Evolutionary conservation across 2,329 filamentous ascomycete genomes (phyloP).

Genomic region (Colletotrichum cereale): DNA sequence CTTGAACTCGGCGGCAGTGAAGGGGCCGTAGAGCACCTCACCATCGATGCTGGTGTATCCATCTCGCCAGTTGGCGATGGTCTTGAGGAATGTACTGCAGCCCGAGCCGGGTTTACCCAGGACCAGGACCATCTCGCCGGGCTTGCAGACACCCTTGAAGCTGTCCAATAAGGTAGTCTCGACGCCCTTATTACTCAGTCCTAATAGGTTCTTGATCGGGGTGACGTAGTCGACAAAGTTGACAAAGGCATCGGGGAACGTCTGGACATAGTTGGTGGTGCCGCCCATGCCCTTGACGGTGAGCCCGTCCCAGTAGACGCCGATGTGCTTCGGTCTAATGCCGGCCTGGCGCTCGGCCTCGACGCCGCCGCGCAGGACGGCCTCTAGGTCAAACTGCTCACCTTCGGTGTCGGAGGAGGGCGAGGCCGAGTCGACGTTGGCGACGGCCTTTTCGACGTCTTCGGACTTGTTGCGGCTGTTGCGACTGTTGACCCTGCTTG

Average conservation of each 20-base stretch:
- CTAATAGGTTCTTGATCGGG: conserved; percentile 73
- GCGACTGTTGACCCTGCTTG: conserved; percentile 57
- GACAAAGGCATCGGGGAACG: conserved; percentile 82
- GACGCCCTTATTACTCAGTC: conserved; percentile 73
- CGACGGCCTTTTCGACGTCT: conserved; percentile 71
- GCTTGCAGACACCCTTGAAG: conserved; percentile 78
- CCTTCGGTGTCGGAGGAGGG: conserved; percentile 59
- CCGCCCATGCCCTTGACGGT: conserved; percentile 83
- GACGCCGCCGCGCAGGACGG: conserved; percentile 77
- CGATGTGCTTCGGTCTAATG: conserved; percentile 84
- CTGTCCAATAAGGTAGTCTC: conserved; percentile 81
- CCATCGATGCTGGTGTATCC: conserved; percentile 70
- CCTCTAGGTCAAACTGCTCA: conserved; percentile 81
- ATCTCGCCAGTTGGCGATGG: conserved; percentile 74
- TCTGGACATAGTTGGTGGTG: conserved; percentile 77
- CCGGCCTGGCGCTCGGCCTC: conserved; percentile 80
- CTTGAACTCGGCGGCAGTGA: conserved; percentile 78
- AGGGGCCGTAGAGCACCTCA: conserved; percentile 82
- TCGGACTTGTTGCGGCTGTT: conserved; percentile 41
- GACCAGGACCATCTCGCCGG: conserved; percentile 91
- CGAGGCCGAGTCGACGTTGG: conserved; percentile 46
- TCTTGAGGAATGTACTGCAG: conserved; percentile 77
- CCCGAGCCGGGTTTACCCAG: conserved; percentile 82
- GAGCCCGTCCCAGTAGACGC: conserved; percentile 82
- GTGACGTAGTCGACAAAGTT: conserved; percentile 81